Evolutionary conservation across 345 rosid species (phyloP).

Genomic region (Theobroma cacao): DNA sequence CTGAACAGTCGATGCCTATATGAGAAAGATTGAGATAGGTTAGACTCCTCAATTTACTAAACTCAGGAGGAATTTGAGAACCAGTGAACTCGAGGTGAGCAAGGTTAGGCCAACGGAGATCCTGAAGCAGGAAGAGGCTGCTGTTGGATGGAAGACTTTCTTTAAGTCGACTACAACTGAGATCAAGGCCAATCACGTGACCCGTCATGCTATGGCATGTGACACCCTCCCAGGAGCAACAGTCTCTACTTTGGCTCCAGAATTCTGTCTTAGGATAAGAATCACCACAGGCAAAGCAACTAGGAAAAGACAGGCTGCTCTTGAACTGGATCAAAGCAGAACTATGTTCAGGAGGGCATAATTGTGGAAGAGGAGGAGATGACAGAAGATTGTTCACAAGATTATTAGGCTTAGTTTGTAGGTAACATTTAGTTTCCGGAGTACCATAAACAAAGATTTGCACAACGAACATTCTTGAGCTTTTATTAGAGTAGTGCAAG

Average conservation of each 20-base stretch:
- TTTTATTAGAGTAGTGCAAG: no score
- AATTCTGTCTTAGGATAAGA: background rate
- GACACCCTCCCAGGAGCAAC: slow-evolving; percentile 22
- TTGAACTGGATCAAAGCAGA: background rate
- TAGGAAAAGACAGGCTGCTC: background rate
- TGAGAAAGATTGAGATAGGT: slow-evolving; percentile 20
- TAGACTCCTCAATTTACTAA: background rate
- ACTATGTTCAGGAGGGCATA: background rate
- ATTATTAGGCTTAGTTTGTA: no score
- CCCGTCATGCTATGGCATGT: background rate
- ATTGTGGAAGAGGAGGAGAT: background rate
- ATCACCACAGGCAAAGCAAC: background rate
- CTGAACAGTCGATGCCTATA: background rate
- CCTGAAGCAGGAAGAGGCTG: slow-evolving; percentile 18
- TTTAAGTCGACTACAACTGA: background rate
- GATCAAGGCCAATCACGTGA: background rate
- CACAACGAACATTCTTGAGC: no score
- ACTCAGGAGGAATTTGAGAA: slow-evolving; percentile 9
- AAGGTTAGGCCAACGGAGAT: slow-evolving; percentile 23
- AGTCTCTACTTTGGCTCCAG: background rate
- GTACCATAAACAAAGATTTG: no score
- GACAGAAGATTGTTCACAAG: no score
- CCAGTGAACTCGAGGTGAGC: accelerated
- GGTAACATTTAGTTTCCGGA: no score
- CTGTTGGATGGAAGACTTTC: slow-evolving; percentile 16